Evolutionary conservation across 1,284 basidiomycete genomes (phyloP).

Genomic region (Kalmanozyma brasiliensis): DNA sequence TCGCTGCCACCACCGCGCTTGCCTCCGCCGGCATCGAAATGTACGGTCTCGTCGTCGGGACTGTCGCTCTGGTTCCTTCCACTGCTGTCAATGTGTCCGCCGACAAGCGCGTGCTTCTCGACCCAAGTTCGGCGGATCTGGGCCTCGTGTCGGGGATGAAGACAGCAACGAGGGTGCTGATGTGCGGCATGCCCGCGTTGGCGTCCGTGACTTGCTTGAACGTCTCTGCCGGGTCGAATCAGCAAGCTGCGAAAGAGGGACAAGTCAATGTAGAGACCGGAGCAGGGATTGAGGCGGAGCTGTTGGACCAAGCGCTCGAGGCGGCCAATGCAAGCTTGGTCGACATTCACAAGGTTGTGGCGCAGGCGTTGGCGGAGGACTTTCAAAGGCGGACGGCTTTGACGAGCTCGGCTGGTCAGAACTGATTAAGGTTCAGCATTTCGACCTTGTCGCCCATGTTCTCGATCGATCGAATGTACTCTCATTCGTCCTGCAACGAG

Average conservation of each 20-base stretch:
- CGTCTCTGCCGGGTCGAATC: constrained; percentile 23
- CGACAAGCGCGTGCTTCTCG: constrained; percentile 72
- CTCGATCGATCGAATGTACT: too few species aligned
- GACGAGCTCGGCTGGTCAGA: constrained; percentile 1
- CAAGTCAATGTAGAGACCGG: background rate
- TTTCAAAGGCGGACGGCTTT: constrained; percentile 33
- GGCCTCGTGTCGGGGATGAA: constrained; percentile 68
- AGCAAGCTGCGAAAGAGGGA: background rate
- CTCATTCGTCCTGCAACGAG: too few species aligned
- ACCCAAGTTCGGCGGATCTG: constrained; percentile 81
- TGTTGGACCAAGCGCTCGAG: constrained; percentile 23
- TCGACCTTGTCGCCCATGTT: too few species aligned
- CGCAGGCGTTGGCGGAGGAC: constrained; percentile 35
- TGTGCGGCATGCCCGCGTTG: constrained; percentile 90
- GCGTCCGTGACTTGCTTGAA: constrained; percentile 75
- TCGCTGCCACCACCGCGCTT: constrained; percentile 89
- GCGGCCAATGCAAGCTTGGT: constrained; percentile 28
- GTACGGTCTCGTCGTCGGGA: constrained; percentile 82
- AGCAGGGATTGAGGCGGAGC: constrained; percentile 20
- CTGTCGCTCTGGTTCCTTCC: constrained; percentile 72
- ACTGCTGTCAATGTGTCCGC: constrained; percentile 49
- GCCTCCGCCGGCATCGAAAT: constrained; percentile 89
- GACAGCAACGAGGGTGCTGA: constrained; percentile 70
- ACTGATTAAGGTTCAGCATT: background rate
- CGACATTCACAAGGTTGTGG: constrained; percentile 49